phyloP scores from a whole-genome alignment of 2,329 filamentous ascomycete species.

The Cladobotryum mycophilum region DNA sequence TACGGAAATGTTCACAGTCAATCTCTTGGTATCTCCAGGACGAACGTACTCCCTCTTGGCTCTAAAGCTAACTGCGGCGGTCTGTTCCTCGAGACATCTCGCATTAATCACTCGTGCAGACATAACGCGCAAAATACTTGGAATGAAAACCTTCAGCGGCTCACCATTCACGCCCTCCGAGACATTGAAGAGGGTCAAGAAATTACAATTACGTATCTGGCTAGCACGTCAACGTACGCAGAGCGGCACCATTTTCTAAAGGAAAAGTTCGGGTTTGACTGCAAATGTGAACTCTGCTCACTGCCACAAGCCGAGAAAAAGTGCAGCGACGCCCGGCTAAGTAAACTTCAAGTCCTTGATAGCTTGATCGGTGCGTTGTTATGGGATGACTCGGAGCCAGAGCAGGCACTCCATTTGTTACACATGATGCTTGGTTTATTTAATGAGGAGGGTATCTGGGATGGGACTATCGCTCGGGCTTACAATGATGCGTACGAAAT shows the following conservation, averaged over 20 bases:
- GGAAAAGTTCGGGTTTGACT: conserved; percentile 6
- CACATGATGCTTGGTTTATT: background rate
- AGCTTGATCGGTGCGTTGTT: background rate
- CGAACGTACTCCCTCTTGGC: conserved; percentile 10
- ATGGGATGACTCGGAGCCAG: background rate
- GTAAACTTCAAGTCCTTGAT: background rate
- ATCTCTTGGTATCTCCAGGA: conserved; percentile 7
- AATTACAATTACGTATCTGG: conserved; percentile 18
- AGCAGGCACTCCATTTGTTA: background rate
- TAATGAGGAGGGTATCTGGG: background rate
- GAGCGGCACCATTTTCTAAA: background rate
- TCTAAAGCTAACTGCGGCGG: conserved; percentile 3
- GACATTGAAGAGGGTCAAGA: conserved; percentile 21
- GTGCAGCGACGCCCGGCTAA: conserved; percentile 1
- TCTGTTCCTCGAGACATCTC: conserved; percentile 17
- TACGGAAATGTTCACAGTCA: background rate
- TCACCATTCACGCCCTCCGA: conserved; percentile 18
- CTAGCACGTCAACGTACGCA: background rate
- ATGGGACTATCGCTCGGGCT: background rate
- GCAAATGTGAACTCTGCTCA: conserved; percentile 10
- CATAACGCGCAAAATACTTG: conserved; percentile 21
- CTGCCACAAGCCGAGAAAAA: background rate
- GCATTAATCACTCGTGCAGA: conserved; percentile 24
- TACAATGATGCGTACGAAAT: background rate
- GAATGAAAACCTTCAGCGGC: conserved; percentile 14